Conservation (phyloP, 495 filamentous ascomycete genomes). For the Penicillium malachiteum region DNA sequence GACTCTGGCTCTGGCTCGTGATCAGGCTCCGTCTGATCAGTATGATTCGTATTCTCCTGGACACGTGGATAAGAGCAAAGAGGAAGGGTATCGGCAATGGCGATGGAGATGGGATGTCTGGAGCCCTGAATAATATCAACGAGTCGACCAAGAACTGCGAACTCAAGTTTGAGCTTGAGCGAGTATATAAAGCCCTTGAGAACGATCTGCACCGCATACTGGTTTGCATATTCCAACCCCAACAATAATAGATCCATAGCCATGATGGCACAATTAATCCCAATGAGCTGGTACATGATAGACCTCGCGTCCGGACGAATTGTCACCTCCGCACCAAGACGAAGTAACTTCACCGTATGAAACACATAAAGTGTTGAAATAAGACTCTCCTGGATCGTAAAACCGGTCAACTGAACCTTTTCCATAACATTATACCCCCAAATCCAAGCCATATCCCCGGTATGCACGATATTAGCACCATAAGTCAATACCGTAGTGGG, state of each 20-base stretch:
- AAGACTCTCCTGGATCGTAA: constrained; percentile 56
- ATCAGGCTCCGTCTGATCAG: constrained; percentile 1
- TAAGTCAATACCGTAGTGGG: constrained; percentile 52
- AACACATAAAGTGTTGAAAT: constrained; percentile 59
- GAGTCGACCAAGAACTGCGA: constrained; percentile 57
- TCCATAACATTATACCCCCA: constrained; percentile 54
- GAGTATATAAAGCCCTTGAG: constrained; percentile 61
- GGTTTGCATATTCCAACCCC: constrained; percentile 47
- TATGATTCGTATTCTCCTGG: constrained; percentile 9
- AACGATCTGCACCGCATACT: constrained; percentile 55
- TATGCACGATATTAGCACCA: constrained; percentile 41
- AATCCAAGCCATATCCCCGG: constrained; percentile 32
- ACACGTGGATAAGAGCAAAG: constrained; percentile 21
- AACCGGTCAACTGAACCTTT: constrained; percentile 55
- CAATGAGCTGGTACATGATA: constrained; percentile 54
- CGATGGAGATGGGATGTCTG: constrained; percentile 26
- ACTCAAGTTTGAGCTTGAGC: constrained; percentile 64
- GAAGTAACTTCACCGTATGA: constrained; percentile 51
- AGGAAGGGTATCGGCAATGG: constrained; percentile 28
- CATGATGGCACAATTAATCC: constrained; percentile 55
- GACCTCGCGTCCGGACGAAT: constrained; percentile 34
- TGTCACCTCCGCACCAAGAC: constrained; percentile 38
- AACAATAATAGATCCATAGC: constrained; percentile 51
- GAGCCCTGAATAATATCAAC: constrained; percentile 40
- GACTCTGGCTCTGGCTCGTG: constrained; percentile 9